Percentiles rank a stretch among this genome's conserved stretches.
Conservation (phyloP, 1,139 yeast genomes). For the Candida labiduridarum region DNA sequence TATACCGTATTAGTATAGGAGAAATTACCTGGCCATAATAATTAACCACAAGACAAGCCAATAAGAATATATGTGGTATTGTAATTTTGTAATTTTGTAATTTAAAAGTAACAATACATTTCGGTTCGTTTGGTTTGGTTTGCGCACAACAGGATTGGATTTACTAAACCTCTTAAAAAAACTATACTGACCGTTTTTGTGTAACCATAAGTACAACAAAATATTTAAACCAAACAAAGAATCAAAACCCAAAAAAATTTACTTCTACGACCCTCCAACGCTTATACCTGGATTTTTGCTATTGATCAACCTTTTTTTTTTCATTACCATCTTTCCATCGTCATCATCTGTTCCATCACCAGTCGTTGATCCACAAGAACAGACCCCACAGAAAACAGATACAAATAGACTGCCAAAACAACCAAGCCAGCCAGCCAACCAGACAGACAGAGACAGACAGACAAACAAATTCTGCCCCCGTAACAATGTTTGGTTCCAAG, state of each 20-base stretch:
- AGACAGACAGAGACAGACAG: neutral
- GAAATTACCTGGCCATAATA: neutral
- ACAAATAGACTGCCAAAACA: no score
- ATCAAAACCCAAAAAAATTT: conserved; percentile 1
- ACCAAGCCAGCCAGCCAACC: neutral
- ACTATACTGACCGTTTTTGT: neutral
- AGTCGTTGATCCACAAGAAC: neutral
- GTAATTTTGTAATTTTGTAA: no score
- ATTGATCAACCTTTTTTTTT: neutral
- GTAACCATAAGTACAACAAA: neutral
- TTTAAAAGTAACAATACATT: no score
- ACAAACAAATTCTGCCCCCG: neutral
- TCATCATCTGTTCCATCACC: neutral
- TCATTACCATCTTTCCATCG: neutral
- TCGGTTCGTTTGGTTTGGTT: neutral
- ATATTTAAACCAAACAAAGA: conserved; percentile 4
- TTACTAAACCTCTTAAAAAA: neutral
- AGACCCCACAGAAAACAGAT: no score
- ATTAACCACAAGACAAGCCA: no score
- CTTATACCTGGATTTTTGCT: neutral
- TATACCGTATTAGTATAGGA: no score
- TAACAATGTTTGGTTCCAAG: neutral
- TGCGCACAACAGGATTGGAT: neutral
- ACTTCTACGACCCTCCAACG: no score
- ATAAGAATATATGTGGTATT: no score